These are phyloP conservation scores for Corymbia citriodora DNA, from an alignment of 441 rosid species.

Conservation along the genomic window DNA sequence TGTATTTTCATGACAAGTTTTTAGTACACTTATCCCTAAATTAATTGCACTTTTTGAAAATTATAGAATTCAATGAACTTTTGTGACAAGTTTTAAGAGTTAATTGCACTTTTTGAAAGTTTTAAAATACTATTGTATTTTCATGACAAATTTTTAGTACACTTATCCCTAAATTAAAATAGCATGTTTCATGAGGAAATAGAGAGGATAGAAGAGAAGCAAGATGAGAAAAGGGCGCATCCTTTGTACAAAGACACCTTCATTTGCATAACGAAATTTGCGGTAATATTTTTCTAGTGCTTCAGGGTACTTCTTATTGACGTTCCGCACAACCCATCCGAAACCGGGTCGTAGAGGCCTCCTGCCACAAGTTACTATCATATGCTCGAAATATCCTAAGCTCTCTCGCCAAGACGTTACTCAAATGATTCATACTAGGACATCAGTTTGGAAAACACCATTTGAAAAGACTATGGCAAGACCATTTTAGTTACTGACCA, in stretches of 20 bases:
- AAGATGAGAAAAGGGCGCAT: not conserved
- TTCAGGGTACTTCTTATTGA: not conserved
- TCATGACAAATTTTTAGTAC: no score
- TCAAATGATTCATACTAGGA: not conserved
- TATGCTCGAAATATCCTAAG: not conserved
- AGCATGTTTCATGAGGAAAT: not conserved
- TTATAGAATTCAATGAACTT: no score
- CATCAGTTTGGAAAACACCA: not conserved
- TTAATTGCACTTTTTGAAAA: no score
- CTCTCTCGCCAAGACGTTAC: not conserved
- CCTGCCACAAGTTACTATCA: not conserved
- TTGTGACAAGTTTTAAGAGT: no score
- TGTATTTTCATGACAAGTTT: no score
- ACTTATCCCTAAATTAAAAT: not conserved
- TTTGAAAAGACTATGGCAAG: not conserved
- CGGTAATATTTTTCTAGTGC: rapidly evolving
- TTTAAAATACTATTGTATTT: no score
- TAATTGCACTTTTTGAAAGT: no score
- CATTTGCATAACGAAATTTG: rapidly evolving
- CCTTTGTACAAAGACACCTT: not conserved
- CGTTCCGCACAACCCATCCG: not conserved
- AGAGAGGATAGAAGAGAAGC: not conserved
- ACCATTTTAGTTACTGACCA: not conserved
- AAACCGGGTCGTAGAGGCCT: not conserved
- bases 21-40: no score